Percentiles rank a stretch among this genome's conserved stretches.
These are phyloP conservation scores for Pseudogymnoascus sp. DNA, from an alignment of 2,329 filamentous ascomycete species.

Conservation along the genomic window DNA sequence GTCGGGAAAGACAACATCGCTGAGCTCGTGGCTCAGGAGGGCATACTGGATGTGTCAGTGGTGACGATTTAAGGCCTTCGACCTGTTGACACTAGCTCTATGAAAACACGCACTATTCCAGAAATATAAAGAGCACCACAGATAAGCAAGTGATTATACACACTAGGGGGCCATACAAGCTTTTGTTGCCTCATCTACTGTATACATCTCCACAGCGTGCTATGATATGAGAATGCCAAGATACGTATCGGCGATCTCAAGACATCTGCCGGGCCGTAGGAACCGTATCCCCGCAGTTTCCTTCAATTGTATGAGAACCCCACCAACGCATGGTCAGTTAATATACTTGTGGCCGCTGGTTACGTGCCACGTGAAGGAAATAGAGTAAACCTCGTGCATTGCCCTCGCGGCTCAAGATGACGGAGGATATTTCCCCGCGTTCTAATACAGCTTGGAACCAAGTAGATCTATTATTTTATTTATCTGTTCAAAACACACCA, in stretches of 20 bases:
- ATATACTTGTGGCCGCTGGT: neutral
- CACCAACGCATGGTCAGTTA: neutral
- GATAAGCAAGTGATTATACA: neutral
- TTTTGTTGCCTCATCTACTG: neutral
- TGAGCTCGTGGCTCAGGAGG: conserved; percentile 42
- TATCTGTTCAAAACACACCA: conserved; percentile 2
- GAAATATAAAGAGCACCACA: neutral
- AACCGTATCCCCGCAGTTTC: neutral
- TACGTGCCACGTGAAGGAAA: conserved; percentile 1
- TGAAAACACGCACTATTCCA: neutral
- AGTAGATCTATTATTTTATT: neutral
- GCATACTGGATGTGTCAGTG: conserved; percentile 49
- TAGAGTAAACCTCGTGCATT: neutral
- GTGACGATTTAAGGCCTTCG: conserved; percentile 29
- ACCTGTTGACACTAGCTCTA: neutral
- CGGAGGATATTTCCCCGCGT: neutral
- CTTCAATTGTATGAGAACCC: neutral
- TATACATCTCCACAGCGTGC: neutral
- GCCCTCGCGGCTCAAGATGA: neutral
- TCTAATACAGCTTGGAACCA: neutral
- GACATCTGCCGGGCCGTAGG: neutral
- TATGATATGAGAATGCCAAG: neutral
- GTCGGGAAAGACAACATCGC: conserved; percentile 51
- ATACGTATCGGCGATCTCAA: neutral
- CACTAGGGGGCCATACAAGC: neutral